A percentile compares a stretch with the other conserved stretches of the same genome.
Conservation (phyloP, 2,329 filamentous ascomycete genomes). For the Zymoseptoria brevis region DNA sequence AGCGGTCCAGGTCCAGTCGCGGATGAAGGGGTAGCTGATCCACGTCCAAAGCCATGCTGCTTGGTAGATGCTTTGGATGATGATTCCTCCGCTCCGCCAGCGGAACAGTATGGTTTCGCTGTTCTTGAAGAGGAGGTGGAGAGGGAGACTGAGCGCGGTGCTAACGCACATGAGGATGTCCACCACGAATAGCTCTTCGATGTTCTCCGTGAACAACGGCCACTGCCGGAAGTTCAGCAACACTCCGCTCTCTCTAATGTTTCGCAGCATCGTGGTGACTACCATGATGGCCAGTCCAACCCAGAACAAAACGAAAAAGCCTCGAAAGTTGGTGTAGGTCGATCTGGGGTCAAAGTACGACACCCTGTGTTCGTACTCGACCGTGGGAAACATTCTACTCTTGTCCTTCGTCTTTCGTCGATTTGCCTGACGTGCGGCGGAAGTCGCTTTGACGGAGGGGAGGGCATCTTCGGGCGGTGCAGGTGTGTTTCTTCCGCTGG, state of each 20-base stretch:
- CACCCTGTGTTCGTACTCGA: constrained; percentile 81
- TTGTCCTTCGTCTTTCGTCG: constrained; percentile 57
- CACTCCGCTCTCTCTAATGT: constrained; percentile 87
- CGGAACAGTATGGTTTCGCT: constrained; percentile 25
- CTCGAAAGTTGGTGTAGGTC: constrained; percentile 88
- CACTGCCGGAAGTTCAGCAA: constrained; percentile 81
- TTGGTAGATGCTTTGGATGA: constrained; percentile 77
- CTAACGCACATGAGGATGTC: constrained; percentile 64
- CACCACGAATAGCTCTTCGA: constrained; percentile 75
- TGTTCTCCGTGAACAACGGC: constrained; percentile 77
- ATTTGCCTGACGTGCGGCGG: constrained; percentile 72
- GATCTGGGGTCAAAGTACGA: constrained; percentile 92
- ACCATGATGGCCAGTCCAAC: constrained; percentile 95
- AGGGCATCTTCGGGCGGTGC: constrained; percentile 78
- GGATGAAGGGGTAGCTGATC: constrained; percentile 67
- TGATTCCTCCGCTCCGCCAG: constrained; percentile 67
- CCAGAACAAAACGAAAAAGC: constrained; percentile 98
- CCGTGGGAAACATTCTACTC: constrained; percentile 73
- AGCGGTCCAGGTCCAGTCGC: constrained; percentile 93
- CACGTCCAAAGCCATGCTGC: constrained; percentile 70
- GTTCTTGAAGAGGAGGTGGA: constrained; percentile 13
- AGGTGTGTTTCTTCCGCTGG: constrained; percentile 55
- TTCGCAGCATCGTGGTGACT: constrained; percentile 84
- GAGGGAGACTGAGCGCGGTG: constrained; percentile 9
- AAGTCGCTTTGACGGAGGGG: constrained; percentile 82